These are phyloP conservation scores for Tetraselmis striata DNA, from an alignment of 139 green algal species.

Conservation along the genomic window DNA sequence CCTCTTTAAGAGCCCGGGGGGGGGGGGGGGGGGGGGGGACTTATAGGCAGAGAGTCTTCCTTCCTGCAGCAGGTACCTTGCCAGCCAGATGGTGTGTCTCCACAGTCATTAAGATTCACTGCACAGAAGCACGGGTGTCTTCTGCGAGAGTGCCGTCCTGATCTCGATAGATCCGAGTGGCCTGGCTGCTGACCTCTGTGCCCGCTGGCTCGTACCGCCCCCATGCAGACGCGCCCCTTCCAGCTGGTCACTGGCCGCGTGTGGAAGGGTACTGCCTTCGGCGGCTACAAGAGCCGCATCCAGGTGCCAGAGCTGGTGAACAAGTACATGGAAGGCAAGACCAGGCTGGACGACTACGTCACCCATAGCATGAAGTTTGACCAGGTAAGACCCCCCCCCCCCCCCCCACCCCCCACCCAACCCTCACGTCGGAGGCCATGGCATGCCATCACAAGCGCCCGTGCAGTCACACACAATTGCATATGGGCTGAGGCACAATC, in stretches of 20 bases:
- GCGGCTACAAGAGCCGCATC: conserved; percentile 78
- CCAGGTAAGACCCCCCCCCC: background rate
- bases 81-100: too few relatives aligned
- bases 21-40: too few relatives aligned
- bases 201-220: background rate
- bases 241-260: conserved; percentile 87
- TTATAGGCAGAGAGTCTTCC: too few relatives aligned
- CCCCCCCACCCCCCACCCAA: too few relatives aligned
- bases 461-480: too few relatives aligned
- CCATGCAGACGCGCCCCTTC: conserved; percentile 78
- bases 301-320: conserved; percentile 72
- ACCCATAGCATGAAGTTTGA: conserved; percentile 80
- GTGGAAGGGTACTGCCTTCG: conserved; percentile 95
- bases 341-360: conserved; percentile 87
- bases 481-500: background rate
- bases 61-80: too few relatives aligned
- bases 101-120: too few relatives aligned
- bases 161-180: background rate
- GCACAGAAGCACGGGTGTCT: too few relatives aligned
- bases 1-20: too few relatives aligned
- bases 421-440: too few relatives aligned
- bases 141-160: background rate
- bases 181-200: background rate
- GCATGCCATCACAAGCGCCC: too few relatives aligned
- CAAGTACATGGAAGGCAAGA: conserved; percentile 73